Evolutionary conservation across 2,329 filamentous ascomycete genomes (phyloP).

Genomic region (Apiospora marii): DNA sequence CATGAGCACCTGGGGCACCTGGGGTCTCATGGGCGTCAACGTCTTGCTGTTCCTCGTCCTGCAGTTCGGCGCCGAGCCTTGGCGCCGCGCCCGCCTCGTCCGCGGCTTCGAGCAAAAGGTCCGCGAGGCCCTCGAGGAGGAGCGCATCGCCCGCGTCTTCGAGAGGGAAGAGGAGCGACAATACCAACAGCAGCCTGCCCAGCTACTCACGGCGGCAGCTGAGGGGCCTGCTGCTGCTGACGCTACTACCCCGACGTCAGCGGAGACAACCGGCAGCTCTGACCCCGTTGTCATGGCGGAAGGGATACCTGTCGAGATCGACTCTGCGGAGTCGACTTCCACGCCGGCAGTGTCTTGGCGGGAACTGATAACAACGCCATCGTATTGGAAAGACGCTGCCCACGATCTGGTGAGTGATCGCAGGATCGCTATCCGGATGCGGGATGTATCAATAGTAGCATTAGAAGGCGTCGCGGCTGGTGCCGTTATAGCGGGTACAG

Average conservation of each 20-base stretch:
- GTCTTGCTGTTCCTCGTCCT: slow-evolving; percentile 86
- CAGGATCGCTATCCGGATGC: slow-evolving; percentile 68
- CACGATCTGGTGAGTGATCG: slow-evolving; percentile 72
- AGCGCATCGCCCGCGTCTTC: slow-evolving; percentile 48
- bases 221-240: background rate
- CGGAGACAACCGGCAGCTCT: background rate
- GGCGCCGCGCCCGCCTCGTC: slow-evolving; percentile 83
- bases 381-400: slow-evolving; percentile 56
- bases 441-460: slow-evolving; percentile 74
- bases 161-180: slow-evolving; percentile 29
- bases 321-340: background rate
- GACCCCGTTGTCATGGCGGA: background rate
- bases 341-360: slow-evolving; percentile 47
- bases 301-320: background rate
- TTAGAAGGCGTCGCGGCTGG: slow-evolving; percentile 73
- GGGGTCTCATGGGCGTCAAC: slow-evolving; percentile 97
- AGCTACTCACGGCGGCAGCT: background rate
- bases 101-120: slow-evolving; percentile 84
- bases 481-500: slow-evolving; percentile 64
- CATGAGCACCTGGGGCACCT: slow-evolving; percentile 98
- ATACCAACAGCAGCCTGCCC: background rate
- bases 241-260: background rate
- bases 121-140: slow-evolving; percentile 72
- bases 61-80: slow-evolving; percentile 91
- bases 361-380: slow-evolving; percentile 50